Evolutionary conservation across 2,329 filamentous ascomycete genomes (phyloP).

Genomic region (Taxawa tesnikishii): DNA sequence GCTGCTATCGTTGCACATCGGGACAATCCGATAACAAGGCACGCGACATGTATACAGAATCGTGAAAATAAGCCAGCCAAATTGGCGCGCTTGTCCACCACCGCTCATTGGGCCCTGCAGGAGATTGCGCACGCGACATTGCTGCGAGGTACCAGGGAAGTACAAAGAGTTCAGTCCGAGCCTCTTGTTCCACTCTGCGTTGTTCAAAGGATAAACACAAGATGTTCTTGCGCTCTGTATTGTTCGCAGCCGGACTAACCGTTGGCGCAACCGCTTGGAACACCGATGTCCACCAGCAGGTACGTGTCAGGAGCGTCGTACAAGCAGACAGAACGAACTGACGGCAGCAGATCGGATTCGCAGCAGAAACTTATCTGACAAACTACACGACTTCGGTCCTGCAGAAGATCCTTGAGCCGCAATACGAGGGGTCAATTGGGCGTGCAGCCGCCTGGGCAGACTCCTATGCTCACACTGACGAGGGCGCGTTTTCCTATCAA

Average conservation of each 20-base stretch:
- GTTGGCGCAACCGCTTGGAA: not conserved
- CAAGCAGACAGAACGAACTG: constrained; percentile 25
- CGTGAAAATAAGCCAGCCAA: too few relatives aligned
- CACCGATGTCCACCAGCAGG: not conserved
- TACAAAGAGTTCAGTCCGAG: too few relatives aligned
- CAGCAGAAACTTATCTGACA: constrained; percentile 24
- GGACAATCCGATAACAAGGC: too few relatives aligned
- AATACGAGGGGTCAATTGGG: constrained; percentile 27
- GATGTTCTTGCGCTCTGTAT: not conserved
- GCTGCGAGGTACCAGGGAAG: too few relatives aligned
- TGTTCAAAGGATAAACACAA: too few relatives aligned
- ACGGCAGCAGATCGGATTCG: constrained; percentile 29
- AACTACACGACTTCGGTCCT: constrained; percentile 20
- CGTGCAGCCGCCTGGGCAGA: constrained; percentile 28
- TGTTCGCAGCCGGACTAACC: not conserved
- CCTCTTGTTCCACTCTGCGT: too few relatives aligned
- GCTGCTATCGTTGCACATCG: too few relatives aligned
- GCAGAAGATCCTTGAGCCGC: constrained; percentile 23
- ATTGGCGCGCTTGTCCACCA: too few relatives aligned
- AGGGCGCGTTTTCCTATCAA: constrained; percentile 28
- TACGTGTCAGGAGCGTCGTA: not conserved
- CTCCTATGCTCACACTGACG: constrained; percentile 23
- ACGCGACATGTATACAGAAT: too few relatives aligned
- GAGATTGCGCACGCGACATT: too few relatives aligned
- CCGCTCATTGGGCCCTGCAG: too few relatives aligned